These are phyloP conservation scores for Vigna reflexopilosa DNA, from an alignment of 306 rosid species.

Conservation along the genomic window DNA sequence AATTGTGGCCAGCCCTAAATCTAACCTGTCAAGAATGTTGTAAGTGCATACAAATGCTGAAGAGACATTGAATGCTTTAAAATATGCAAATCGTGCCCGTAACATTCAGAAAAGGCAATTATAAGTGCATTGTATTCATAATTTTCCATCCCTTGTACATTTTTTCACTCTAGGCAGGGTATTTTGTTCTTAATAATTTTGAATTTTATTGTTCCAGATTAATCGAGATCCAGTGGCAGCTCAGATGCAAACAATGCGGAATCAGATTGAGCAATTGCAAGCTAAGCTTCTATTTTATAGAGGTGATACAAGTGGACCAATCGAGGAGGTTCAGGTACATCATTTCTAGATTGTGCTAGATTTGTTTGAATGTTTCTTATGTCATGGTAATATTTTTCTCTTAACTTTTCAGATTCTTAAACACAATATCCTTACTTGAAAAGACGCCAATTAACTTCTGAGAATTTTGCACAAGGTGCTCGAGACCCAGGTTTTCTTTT, in stretches of 20 bases:
- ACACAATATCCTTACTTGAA: slow-evolving; percentile 87
- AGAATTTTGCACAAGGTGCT: slow-evolving; percentile 46
- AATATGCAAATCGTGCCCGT: slow-evolving; percentile 99
- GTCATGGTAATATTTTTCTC: not conserved
- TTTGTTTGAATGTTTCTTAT: slow-evolving; percentile 24
- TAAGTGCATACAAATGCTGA: slow-evolving; percentile 97
- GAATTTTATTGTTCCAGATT: slow-evolving; percentile 57
- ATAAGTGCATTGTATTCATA: slow-evolving; percentile 57
- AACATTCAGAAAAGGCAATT: slow-evolving; percentile 95
- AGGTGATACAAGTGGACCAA: slow-evolving; percentile 75
- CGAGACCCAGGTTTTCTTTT: slow-evolving; percentile 50
- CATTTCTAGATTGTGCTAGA: slow-evolving; percentile 1
- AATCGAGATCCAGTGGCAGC: slow-evolving; percentile 92
- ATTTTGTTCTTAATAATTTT: slow-evolving; percentile 14
- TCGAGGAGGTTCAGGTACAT: slow-evolving; percentile 84
- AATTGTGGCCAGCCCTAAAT: not conserved
- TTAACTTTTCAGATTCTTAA: slow-evolving; percentile 68
- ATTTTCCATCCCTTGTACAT: slow-evolving; percentile 9
- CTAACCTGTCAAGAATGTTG: slow-evolving; percentile 35
- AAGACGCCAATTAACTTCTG: slow-evolving; percentile 42
- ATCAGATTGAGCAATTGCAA: slow-evolving; percentile 93
- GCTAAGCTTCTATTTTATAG: slow-evolving; percentile 86
- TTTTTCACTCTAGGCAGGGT: slow-evolving; percentile 42
- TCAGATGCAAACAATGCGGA: slow-evolving; percentile 78
- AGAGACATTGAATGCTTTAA: slow-evolving; percentile 92